Base-by-base conservation (phyloP, 306 rosid genomes). In the Rosa chinensis region DNA sequence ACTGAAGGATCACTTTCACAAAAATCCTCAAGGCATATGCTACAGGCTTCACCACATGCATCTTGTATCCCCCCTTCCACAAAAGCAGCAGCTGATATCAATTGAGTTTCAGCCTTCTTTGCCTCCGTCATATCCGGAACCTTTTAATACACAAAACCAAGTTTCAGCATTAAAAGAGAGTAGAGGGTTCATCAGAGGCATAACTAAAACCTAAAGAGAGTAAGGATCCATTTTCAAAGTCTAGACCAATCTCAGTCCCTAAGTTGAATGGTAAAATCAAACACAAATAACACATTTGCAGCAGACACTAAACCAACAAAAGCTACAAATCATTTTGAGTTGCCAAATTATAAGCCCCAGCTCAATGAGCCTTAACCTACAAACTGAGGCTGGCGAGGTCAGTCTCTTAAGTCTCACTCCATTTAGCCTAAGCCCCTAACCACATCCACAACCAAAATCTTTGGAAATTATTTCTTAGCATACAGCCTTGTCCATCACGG, bases 1-100 rank as follows among this genome's bases (percentile, higher is more conserved):
- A 97, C 73, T 43, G 96, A 87, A 68, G 99, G 99, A 80, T 96
- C 95, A 66, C 85, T 88, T 64, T 90, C 85, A 39, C 84, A 86
- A 70, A 96, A 96, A 37, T 90, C 98, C 86, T 96, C 98, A 39
- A 96, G 96, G 91, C 99, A 96, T 85, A 96, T 93, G 86, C 99
- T 89, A 87, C 99, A 96, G 82, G 98, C 87, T 80, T 96, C 98
- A 74, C 84, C 93, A 80, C 90, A 91, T 52, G 93, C 88, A 39
- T 88, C 94, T 82, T 93, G 99, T 83, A 96, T 82, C 40, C 99
- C 99, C 50, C 99, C 97, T 86, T 96, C 98, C 77, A 96, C 98
- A 84, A 96, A 96, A 52, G 99, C 99, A 2, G 85, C 96, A 70
- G 92, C 93, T 1, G 99, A 96, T 62, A 87, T 88, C 90, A 90